Conservation (phyloP, 805 yeast species). For the Myxozyma udenii region DNA sequence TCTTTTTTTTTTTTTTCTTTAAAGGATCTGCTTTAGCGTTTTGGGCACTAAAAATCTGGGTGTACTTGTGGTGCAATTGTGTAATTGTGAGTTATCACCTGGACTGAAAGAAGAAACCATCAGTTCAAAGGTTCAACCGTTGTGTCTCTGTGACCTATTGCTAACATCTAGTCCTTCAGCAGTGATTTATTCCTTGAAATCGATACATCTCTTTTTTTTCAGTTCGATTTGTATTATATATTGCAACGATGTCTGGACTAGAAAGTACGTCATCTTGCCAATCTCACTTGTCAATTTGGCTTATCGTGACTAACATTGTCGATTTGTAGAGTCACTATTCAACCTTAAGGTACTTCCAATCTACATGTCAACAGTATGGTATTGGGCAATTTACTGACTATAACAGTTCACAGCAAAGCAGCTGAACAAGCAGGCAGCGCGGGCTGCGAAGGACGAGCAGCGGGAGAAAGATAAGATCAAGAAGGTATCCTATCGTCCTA, state of each 20-base stretch:
- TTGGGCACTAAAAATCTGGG: no score
- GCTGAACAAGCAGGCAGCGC: constrained; percentile 81
- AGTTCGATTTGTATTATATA: no score
- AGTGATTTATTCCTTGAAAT: no score
- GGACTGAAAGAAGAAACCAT: no score
- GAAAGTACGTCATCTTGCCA: constrained; percentile 40
- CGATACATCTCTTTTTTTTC: no score
- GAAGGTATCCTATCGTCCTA: constrained; percentile 53
- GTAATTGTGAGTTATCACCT: no score
- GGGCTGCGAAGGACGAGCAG: constrained; percentile 86
- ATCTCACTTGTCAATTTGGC: constrained; percentile 16
- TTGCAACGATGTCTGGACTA: constrained; percentile 43
- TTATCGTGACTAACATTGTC: constrained; percentile 10
- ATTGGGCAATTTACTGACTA: background rate
- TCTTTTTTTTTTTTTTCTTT: no score
- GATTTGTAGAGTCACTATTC: constrained; percentile 52
- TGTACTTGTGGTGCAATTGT: no score
- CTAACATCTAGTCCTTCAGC: no score
- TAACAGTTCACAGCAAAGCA: constrained; percentile 85
- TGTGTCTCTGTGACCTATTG: no score
- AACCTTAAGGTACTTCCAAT: constrained; percentile 50
- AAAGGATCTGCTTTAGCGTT: no score
- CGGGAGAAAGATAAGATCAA: constrained; percentile 84
- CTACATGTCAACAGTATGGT: background rate
- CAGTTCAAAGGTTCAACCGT: no score